Conservation (phyloP, 257 asterid species). For the Osmanthus fragrans region DNA sequence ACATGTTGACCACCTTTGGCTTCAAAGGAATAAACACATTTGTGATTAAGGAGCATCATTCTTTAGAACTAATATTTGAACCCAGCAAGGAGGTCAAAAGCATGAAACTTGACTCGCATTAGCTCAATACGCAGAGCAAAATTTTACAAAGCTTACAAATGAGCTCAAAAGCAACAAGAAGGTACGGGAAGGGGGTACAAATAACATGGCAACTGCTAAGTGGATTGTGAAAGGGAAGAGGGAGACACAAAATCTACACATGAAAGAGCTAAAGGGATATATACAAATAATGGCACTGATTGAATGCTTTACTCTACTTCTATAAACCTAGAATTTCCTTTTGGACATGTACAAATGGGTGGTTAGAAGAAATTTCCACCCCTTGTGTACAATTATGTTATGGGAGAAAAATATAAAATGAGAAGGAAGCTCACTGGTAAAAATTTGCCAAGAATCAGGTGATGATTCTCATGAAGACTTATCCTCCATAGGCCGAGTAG, state of each 20-base stretch:
- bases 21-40: not conserved
- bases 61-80: not conserved
- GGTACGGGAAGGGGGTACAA: not conserved
- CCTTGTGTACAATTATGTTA: slow-evolving; percentile 24
- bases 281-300: not conserved
- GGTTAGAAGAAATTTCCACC: slow-evolving; percentile 40
- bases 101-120: slow-evolving; percentile 19
- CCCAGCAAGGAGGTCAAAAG: not conserved
- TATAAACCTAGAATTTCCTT: slow-evolving; percentile 36
- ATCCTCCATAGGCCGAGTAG: slow-evolving; percentile 25
- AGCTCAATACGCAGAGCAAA: slow-evolving; percentile 12
- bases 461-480: slow-evolving; percentile 34
- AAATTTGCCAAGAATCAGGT: not conserved
- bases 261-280: not conserved
- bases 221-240: not conserved
- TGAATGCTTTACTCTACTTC: not conserved
- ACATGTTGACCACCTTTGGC: too few species aligned
- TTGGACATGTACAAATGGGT: slow-evolving; percentile 30
- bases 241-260: not conserved
- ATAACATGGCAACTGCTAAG: not conserved
- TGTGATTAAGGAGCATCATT: not conserved
- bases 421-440: slow-evolving; percentile 21
- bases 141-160: slow-evolving; percentile 34
- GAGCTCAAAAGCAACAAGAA: not conserved
- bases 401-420: not conserved